phyloP scores from a whole-genome alignment of 1,284 basidiomycete species.

The Papiliotrema fonsecae region DNA sequence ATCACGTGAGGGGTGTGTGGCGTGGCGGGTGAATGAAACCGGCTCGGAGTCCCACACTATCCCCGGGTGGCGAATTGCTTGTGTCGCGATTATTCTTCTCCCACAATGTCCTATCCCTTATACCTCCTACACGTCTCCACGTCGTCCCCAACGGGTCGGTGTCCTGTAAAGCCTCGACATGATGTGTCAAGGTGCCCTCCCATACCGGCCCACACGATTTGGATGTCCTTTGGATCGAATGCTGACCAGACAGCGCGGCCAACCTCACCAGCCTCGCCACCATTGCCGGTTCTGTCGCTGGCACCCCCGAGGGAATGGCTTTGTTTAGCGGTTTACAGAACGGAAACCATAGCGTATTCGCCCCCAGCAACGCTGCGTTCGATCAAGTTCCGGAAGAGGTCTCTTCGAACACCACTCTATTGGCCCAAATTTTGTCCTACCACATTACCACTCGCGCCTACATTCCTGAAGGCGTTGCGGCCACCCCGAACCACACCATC shows the following conservation, averaged over 20 bases:
- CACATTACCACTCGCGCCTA: slow-evolving; percentile 60
- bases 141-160: no score
- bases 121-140: not conserved
- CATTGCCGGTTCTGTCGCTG: slow-evolving; percentile 49
- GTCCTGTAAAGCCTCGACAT: no score
- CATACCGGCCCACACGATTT: no score
- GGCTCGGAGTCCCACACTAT: no score
- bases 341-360: slow-evolving; percentile 48
- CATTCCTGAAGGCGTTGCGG: slow-evolving; percentile 43
- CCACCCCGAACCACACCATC: slow-evolving; percentile 53
- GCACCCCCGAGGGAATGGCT: slow-evolving; percentile 51
- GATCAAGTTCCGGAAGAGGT: slow-evolving; percentile 40
- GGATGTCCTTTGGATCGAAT: no score
- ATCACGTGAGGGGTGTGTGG: no score
- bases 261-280: slow-evolving; percentile 50
- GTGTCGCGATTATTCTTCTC: no score
- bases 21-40: no score
- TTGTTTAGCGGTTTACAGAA: slow-evolving; percentile 49
- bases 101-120: no score
- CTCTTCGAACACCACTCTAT: slow-evolving; percentile 43
- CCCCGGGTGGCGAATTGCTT: no score
- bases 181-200: no score
- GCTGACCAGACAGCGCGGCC: slow-evolving; percentile 28
- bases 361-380: slow-evolving; percentile 46
- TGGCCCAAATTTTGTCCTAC: slow-evolving; percentile 57